A percentile compares a stretch with the other conserved stretches of the same genome.
These are phyloP conservation scores for Evernia prunastri DNA, from an alignment of 495 filamentous ascomycete species.

Conservation along the genomic window DNA sequence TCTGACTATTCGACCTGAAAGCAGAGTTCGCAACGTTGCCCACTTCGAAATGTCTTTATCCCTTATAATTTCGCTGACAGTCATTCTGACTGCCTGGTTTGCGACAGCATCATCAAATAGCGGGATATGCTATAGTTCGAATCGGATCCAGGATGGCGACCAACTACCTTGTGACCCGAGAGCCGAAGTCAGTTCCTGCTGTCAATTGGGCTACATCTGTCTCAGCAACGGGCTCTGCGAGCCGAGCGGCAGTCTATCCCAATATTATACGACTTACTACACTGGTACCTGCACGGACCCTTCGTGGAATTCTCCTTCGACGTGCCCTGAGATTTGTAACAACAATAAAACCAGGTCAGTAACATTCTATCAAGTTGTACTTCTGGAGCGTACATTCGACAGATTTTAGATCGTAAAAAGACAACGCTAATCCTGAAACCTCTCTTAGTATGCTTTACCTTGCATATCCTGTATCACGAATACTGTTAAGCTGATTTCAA, in stretches of 20 bases:
- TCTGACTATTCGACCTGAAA: too few species aligned
- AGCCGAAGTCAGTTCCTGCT: slow-evolving; percentile 7
- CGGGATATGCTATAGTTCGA: background rate
- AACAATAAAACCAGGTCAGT: background rate
- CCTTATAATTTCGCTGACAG: too few species aligned
- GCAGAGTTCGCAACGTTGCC: too few species aligned
- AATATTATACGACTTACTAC: background rate
- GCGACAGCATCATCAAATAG: background rate
- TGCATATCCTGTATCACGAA: background rate
- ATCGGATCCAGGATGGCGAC: background rate
- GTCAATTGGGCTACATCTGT: background rate
- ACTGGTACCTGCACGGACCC: slow-evolving; percentile 1
- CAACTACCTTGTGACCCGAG: background rate
- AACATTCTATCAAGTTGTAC: background rate
- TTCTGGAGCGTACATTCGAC: background rate
- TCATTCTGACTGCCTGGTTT: too few species aligned
- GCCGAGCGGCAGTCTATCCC: background rate
- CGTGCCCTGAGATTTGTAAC: slow-evolving; percentile 2
- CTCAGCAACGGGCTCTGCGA: slow-evolving; percentile 11
- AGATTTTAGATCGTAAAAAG: too few species aligned
- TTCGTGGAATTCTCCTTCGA: background rate
- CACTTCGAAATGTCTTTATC: too few species aligned
- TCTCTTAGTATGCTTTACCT: background rate
- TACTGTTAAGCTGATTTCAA: background rate
- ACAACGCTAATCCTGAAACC: too few species aligned